Base-by-base conservation (phyloP, 345 rosid species). In the Gossypioides kirkii region DNA sequence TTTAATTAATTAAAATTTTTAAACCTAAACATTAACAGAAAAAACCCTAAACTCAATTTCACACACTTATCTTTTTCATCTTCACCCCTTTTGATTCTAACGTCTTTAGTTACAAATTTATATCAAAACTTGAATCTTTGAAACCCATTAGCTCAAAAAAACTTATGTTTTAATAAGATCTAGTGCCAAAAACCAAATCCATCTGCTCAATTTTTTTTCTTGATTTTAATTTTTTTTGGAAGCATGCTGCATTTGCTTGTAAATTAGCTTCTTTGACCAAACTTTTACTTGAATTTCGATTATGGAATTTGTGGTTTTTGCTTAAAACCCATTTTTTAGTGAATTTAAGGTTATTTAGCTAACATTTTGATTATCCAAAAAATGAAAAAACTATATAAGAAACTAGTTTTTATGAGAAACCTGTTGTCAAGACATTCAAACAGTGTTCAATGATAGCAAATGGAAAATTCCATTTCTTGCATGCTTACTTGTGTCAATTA, bases 381-480 rank as follows among this genome's bases (percentile, higher is more conserved):
- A 60, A 86, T 84, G 90, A 81, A 72, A 82, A 86, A 86, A 72
- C 66, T 84, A 13, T 84, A 79, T 73, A 84, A 86, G 82, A 81
- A 82, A 71, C 54, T 86, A 77, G 74, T 61, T 36, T 79, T 80
- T 65, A 72, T 77, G 79, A 81, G 69, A 74, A 81, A 74, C 70
- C 86, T 84, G 28, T 74, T 80, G 50, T 46, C 64, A 36, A 77
- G 77, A n/a, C 89, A 89, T 83, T 69, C 91, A 46, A 90, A 84
- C 72, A 89, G 75, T 82, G 64, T 90, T 86, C 67, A 79, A 87
- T 76, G 94, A 95, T 75, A 87, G 89, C 72, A 88, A 86, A 82
- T 95, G 99, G 98, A 83, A 89, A 26, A 69, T 89, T 45, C 97
- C 96, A 10, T 95, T 89, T 77, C 77, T 88, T 47, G 88, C 94